Conservation (phyloP, 2,329 filamentous ascomycete genomes). For the Drechslerella coelobrocha region DNA sequence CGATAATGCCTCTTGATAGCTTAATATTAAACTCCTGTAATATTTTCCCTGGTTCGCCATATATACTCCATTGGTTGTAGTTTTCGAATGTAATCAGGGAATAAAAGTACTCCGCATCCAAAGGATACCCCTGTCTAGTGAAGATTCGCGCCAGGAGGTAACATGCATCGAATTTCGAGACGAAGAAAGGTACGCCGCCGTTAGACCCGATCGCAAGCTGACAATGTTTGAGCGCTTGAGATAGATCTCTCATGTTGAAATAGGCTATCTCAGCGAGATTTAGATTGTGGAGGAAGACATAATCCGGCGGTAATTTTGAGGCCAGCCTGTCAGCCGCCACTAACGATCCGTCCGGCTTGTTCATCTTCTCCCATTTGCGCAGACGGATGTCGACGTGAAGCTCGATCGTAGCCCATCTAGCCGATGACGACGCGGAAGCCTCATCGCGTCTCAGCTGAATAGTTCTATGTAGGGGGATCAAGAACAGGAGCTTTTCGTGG, state of each 20-base stretch:
- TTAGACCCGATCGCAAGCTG: conserved; percentile 18
- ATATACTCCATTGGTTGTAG: conserved; percentile 28
- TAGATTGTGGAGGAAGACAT: conserved; percentile 7
- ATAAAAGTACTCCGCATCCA: conserved; percentile 40
- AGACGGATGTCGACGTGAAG: not conserved
- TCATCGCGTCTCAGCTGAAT: no score
- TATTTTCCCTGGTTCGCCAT: not conserved
- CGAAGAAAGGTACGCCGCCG: not conserved
- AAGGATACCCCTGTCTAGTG: conserved; percentile 6
- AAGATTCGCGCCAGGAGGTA: conserved; percentile 31
- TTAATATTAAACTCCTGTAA: not conserved
- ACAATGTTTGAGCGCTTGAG: conserved; percentile 9
- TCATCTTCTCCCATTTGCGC: not conserved
- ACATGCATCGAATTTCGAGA: conserved; percentile 13
- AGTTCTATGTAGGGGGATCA: not conserved
- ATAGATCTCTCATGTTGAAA: conserved; percentile 20
- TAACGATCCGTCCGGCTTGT: not conserved
- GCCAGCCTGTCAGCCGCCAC: not conserved
- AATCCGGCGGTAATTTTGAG: not conserved
- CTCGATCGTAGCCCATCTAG: not conserved
- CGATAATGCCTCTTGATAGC: conserved; percentile 6
- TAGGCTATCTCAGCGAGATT: conserved; percentile 21
- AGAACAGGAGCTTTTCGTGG: not conserved
- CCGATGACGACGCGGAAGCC: not conserved
- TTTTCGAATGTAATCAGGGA: conserved; percentile 20